A percentile compares a stretch with the other conserved stretches of the same genome.
phyloP scores from a whole-genome alignment of 2,329 filamentous ascomycete genomes.

The Trichoderma sp. region DNA sequence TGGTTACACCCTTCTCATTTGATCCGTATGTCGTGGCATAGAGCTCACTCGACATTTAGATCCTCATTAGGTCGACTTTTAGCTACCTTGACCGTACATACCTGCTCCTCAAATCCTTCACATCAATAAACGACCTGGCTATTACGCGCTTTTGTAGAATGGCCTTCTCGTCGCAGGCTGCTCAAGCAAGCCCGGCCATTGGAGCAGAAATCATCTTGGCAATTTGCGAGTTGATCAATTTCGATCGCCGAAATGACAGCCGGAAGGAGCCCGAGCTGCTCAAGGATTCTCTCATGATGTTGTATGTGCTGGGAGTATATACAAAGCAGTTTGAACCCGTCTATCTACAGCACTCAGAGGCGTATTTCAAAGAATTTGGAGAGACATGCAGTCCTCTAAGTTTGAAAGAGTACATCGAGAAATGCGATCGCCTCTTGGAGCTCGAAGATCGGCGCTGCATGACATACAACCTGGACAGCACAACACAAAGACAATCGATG shows the following conservation, averaged over 20 bases:
- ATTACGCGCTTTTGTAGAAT: conserved; percentile 70
- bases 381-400: conserved; percentile 60
- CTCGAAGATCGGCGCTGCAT: conserved; percentile 76
- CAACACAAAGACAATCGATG: conserved; percentile 75
- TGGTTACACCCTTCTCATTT: conserved; percentile 7
- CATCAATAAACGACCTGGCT: conserved; percentile 77
- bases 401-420: conserved; percentile 73
- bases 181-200: conserved; percentile 24
- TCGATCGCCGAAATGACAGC: conserved; percentile 61
- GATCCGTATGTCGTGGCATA: neutral
- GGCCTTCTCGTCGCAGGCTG: conserved; percentile 38
- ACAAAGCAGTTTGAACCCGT: conserved; percentile 73
- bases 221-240: conserved; percentile 72
- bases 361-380: conserved; percentile 69
- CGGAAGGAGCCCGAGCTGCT: conserved; percentile 65
- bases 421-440: conserved; percentile 66
- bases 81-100: conserved; percentile 93
- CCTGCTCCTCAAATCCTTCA: conserved; percentile 67
- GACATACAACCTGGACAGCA: conserved; percentile 75
- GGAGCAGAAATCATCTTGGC: conserved; percentile 43
- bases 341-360: conserved; percentile 65
- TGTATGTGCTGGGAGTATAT: conserved; percentile 84
- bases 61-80: conserved; percentile 81
- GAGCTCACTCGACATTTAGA: conserved; percentile 42
- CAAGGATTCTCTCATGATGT: conserved; percentile 72